Evolutionary conservation across 2,329 filamentous ascomycete genomes (phyloP).

Genomic region (Pseudocercospora musae): DNA sequence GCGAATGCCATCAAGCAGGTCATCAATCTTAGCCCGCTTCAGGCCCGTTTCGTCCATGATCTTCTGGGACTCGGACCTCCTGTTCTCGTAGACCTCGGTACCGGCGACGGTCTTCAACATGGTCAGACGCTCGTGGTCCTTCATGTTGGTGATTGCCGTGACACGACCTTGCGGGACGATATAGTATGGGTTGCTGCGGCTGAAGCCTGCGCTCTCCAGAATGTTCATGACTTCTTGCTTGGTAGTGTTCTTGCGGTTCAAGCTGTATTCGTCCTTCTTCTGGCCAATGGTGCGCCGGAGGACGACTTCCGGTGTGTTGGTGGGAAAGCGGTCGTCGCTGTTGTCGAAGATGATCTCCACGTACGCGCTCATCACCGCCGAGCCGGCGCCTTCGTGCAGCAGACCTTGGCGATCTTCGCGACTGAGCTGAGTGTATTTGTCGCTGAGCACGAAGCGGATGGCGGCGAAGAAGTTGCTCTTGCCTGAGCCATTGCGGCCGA

Average conservation of each 20-base stretch:
- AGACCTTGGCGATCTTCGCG: conserved; percentile 93
- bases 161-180: conserved; percentile 97
- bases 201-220: conserved; percentile 93
- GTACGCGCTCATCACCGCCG: conserved; percentile 98
- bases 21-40: conserved; percentile 92
- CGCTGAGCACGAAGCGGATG: conserved; percentile 95
- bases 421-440: conserved; percentile 87
- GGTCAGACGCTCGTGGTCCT: conserved; percentile 84
- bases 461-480: conserved; percentile 99
- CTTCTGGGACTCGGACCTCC: conserved; percentile 85
- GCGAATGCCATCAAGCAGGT: conserved; percentile 85
- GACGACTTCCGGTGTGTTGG: conserved; percentile 84
- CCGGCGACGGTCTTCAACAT: conserved; percentile 97
- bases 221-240: conserved; percentile 94
- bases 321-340: conserved; percentile 90
- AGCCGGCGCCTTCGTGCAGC: conserved; percentile 96
- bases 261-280: conserved; percentile 98
- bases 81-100: conserved; percentile 93
- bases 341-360: conserved; percentile 99
- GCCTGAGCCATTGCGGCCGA: conserved; percentile 97
- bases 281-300: conserved; percentile 90
- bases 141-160: conserved; percentile 97
- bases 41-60: conserved; percentile 97
- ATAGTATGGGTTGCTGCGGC: conserved; percentile 96
- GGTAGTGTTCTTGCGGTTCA: conserved; percentile 94